These are phyloP conservation scores for Aspergillus tamarii DNA, from an alignment of 2,329 filamentous ascomycete species.

Conservation along the genomic window DNA sequence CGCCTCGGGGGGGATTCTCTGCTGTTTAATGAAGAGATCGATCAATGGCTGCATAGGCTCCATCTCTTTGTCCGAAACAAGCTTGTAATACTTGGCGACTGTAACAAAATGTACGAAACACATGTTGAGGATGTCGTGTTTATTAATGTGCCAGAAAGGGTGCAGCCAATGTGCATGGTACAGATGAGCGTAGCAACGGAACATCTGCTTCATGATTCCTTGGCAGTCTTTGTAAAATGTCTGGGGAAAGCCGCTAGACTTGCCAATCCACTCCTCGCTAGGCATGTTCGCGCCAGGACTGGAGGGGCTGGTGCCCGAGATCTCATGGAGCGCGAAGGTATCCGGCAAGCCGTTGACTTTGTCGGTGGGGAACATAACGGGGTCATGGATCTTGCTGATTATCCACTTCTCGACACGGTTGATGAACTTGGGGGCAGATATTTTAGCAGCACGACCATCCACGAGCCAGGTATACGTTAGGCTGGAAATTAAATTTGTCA, in stretches of 20 bases:
- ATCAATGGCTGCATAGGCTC: conserved; percentile 96
- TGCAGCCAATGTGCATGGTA: conserved; percentile 95
- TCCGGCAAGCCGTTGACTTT: conserved; percentile 64
- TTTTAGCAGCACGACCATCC: conserved; percentile 82
- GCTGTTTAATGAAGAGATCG: conserved; percentile 87
- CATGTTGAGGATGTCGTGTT: conserved; percentile 74
- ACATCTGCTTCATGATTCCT: conserved; percentile 96
- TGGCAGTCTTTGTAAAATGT: conserved; percentile 90
- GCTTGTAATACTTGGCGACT: conserved; percentile 76
- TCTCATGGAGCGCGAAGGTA: conserved; percentile 58
- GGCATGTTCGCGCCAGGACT: conserved; percentile 61
- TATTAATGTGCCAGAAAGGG: conserved; percentile 80
- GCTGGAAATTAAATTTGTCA: conserved; percentile 51
- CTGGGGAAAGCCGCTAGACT: conserved; percentile 87
- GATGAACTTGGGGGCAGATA: conserved; percentile 92
- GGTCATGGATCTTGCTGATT: conserved; percentile 90
- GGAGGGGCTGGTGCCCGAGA: conserved; percentile 52
- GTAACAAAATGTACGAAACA: conserved; percentile 85
- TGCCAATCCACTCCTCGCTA: conserved; percentile 80
- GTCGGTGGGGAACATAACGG: conserved; percentile 86
- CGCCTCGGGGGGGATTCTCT: conserved; percentile 76
- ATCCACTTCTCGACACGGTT: conserved; percentile 97
- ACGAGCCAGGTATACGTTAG: conserved; percentile 98
- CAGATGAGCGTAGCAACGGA: conserved; percentile 95
- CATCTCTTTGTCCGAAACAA: conserved; percentile 85